Base-by-base conservation (phyloP, 1,284 basidiomycete genomes). In the Austroboletus novae-zelandiae region DNA sequence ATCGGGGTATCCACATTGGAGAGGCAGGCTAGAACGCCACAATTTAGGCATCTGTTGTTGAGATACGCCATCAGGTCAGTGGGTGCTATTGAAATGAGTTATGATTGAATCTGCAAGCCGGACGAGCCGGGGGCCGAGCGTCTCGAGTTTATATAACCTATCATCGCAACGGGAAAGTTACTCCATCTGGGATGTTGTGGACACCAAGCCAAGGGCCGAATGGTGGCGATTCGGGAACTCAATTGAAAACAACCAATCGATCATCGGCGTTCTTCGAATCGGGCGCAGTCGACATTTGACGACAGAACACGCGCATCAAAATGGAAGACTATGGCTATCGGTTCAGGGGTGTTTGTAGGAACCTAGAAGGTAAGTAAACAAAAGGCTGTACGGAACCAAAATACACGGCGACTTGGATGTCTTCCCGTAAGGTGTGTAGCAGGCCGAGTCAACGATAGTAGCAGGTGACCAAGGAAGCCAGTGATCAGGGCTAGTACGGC, bases 231-330 rank as follows among this genome's bases (percentile, higher is more conserved):
- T 29, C 41, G 40, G 39, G 55, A 53, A 52, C 39, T 43, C 58
- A 51, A 61, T 59, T 54, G 47, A 53, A 53, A 46, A 43, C 45
- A 35, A 37, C 27, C 43, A 45, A 60, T 52, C 52, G 45, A 53
- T 56, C 9, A 32, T 10, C 20, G 55, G 45, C 43, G 47, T 48
- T 46, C 48, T 59, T 62, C 35, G 37, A 59, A 67, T 64, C 66
- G 61, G 64, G 47, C 64, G 64, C 51, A 66, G 62, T 61, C 43
- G 48, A 50, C 40, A 65, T 66, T 64, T 66, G 60, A 65, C 50
- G 53, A 64, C 53, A 43, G 40, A 60, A 67, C 64, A 66, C 68
- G 64, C 64, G 66, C 68, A 66, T 66, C 64, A 66, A 39, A 66
- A 66, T 66, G 64, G 64, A 66, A 70, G 65, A 23, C 20, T 23